Conservation (phyloP, 2,329 filamentous ascomycete genomes). For the Didymella sp. region DNA sequence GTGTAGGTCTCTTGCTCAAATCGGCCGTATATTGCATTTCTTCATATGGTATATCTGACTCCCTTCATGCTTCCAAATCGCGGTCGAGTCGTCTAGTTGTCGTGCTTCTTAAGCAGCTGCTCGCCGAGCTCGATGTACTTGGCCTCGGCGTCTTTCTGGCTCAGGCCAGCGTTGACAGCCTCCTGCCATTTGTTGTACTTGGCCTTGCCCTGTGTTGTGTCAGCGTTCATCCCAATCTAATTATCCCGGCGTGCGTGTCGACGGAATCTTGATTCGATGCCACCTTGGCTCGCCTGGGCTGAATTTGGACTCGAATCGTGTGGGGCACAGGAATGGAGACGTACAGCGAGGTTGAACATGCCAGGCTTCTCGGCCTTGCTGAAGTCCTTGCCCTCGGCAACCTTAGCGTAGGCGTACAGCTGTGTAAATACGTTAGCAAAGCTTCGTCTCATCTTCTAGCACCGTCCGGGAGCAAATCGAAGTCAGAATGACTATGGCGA, state of each 20-base stretch:
- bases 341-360: constrained; percentile 74
- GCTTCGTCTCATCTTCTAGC: neutral
- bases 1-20: neutral
- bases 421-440: constrained; percentile 36
- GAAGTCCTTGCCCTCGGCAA: constrained; percentile 50
- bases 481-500: neutral
- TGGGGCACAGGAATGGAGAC: constrained; percentile 14
- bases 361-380: constrained; percentile 60
- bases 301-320: no score
- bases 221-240: neutral
- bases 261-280: neutral
- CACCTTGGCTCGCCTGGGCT: no score
- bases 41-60: constrained; percentile 12
- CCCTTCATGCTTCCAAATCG: neutral
- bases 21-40: constrained; percentile 18
- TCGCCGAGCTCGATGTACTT: constrained; percentile 78
- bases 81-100: constrained; percentile 53
- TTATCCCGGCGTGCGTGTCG: neutral
- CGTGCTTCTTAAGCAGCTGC: constrained; percentile 72
- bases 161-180: constrained; percentile 68
- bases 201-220: constrained; percentile 71
- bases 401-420: constrained; percentile 61
- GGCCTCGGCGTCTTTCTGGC: constrained; percentile 72
- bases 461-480: neutral
- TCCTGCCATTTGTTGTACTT: constrained; percentile 82